Evolutionary conservation across 1,284 basidiomycete species (phyloP), one percentile per base, ranked within the genome.

Genomic region (Phlebopus sp.): DNA sequence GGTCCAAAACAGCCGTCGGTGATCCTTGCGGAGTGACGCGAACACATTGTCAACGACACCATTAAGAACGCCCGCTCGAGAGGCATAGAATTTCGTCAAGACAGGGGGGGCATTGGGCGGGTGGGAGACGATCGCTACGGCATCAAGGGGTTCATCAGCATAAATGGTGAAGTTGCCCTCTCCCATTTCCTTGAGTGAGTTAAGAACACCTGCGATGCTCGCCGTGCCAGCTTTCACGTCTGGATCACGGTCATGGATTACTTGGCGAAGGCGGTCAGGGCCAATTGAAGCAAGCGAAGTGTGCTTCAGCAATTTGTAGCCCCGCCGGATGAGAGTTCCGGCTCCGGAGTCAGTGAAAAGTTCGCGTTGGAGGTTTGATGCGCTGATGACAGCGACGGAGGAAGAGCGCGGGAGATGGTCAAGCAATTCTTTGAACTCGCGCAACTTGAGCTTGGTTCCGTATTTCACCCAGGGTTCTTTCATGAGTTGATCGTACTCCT

Each of bases 401-500:
- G 96, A 97, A 3, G 97, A 91, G 56, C 97, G 93, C 27, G 97
- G 96, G 51, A 99, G 91, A 72, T 97, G 90, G 69, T 99, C 97
- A 47, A 99, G 84, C 39, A 99, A 84, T 68, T 99, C 96, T 74
- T 99, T 99, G 80, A 99, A 98, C 72, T 99, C 96, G 58, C 96
- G 89, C 44, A 99, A 81, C 75, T 99, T 99, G 72, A 99, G 90
- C 74, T 99, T 99, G 59, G 97, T 99, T 56, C 96, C 96, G 67
- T 86, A 98, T 71, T 97, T 97, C 73, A 99, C 96, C 96, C 97
- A 99, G n/a, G 94, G 82, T 73, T 98, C 88, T 68, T 95, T 97
- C 94, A 99, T 93, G 51, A 99, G 82, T 35, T 81, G 81, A 57
- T 97, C 92, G 71, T 97, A 99, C 75, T 99, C 96, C 88, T 92